These are phyloP conservation scores for Hypoxylon trugodes DNA, from an alignment of 495 filamentous ascomycete species.

Conservation along the genomic window DNA sequence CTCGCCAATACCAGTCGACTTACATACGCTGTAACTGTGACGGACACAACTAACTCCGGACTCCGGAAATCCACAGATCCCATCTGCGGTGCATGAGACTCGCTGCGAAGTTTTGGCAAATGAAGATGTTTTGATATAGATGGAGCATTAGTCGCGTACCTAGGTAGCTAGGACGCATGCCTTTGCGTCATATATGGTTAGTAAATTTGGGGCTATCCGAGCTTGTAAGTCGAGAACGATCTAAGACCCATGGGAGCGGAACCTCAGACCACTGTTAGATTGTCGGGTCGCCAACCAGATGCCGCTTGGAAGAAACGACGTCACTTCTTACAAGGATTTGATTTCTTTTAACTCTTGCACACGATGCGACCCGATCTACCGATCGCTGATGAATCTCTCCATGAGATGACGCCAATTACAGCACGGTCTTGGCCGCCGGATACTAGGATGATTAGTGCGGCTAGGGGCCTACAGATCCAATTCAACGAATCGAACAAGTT, in stretches of 20 bases:
- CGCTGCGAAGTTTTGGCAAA: no score
- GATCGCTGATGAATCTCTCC: conserved; percentile 18
- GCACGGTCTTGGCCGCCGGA: not conserved
- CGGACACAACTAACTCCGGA: no score
- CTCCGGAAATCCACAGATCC: no score
- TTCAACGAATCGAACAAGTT: conserved; percentile 25
- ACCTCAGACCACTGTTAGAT: not conserved
- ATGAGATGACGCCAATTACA: conserved; percentile 32
- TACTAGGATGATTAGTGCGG: conserved; percentile 16
- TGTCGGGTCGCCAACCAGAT: not conserved
- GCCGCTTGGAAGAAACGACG: not conserved
- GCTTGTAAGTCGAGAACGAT: not conserved
- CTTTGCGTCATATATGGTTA: not conserved
- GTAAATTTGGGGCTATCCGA: not conserved
- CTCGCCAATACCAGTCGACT: no score
- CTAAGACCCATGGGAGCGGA: not conserved
- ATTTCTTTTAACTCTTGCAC: not conserved
- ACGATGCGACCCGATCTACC: conserved; percentile 11
- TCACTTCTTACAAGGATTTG: conserved; percentile 6
- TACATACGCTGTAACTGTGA: no score
- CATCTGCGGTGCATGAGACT: no score
- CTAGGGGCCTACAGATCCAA: conserved; percentile 19
- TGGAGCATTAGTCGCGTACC: no score
- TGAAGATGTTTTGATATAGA: no score
- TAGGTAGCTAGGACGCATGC: no score